Conservation (phyloP, 768 basidiomycete species). For the Lactarius sanguifluus region DNA sequence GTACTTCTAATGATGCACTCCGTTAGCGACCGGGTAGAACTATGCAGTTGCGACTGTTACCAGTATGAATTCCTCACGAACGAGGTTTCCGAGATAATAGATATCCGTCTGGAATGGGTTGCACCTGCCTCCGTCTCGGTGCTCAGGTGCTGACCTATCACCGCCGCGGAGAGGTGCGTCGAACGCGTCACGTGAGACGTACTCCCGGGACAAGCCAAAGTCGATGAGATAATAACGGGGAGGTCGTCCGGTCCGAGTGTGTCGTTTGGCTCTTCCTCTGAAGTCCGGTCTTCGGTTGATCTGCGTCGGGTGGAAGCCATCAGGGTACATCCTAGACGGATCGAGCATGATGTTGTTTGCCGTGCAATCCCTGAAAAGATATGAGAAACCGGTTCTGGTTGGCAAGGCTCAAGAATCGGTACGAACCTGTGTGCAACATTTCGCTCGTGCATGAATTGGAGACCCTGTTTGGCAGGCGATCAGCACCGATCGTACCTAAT, state of each 20-base stretch:
- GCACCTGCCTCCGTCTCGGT: slow-evolving; percentile 9
- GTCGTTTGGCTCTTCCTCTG: slow-evolving; percentile 23
- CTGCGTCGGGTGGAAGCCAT: slow-evolving; percentile 20
- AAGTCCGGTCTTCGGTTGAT: slow-evolving; percentile 14
- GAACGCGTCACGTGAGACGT: slow-evolving; percentile 20
- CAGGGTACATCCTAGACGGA: slow-evolving; percentile 18
- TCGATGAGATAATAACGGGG: slow-evolving; percentile 36
- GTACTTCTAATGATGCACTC: slow-evolving; percentile 10
- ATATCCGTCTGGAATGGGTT: slow-evolving; percentile 35
- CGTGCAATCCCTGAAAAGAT: slow-evolving; percentile 17
- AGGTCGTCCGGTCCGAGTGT: slow-evolving; percentile 32
- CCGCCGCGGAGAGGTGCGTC: slow-evolving; percentile 32
- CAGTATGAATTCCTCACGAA: slow-evolving; percentile 28
- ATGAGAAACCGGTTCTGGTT: neutral
- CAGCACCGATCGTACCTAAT: neutral
- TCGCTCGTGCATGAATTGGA: slow-evolving; percentile 32
- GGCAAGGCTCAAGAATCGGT: neutral
- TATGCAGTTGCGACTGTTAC: slow-evolving; percentile 14
- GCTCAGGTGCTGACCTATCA: slow-evolving; percentile 34
- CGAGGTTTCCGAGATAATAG: slow-evolving; percentile 32
- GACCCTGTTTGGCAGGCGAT: slow-evolving; percentile 21
- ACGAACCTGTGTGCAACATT: slow-evolving; percentile 31
- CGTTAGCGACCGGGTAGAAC: neutral
- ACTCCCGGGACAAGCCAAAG: slow-evolving; percentile 34
- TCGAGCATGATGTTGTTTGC: slow-evolving; percentile 26